These are phyloP conservation scores for Colletotrichum brevisporum DNA, from an alignment of 2,329 filamentous ascomycete genomes.

Conservation along the genomic window DNA sequence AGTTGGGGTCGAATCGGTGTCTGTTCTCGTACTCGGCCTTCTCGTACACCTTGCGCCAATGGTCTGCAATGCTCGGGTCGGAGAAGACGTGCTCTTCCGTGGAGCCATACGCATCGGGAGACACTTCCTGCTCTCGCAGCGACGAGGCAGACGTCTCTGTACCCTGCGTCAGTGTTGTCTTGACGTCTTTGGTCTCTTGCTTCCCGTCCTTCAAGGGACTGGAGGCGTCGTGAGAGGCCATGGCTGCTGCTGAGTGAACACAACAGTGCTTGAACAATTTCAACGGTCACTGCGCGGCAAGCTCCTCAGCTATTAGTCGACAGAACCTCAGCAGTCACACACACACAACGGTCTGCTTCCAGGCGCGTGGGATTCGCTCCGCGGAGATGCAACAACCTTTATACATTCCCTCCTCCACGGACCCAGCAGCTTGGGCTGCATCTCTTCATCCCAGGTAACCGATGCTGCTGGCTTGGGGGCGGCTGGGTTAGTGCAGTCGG, in stretches of 20 bases:
- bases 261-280: slow-evolving; percentile 10
- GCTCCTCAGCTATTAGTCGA: slow-evolving; percentile 1
- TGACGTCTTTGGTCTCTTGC: slow-evolving; percentile 29
- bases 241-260: slow-evolving; percentile 9
- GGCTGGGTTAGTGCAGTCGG: background rate
- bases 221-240: slow-evolving; percentile 13
- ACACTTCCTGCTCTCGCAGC: slow-evolving; percentile 13
- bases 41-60: slow-evolving; percentile 68
- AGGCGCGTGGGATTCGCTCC: slow-evolving; percentile 8
- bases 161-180: slow-evolving; percentile 17
- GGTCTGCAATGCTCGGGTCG: slow-evolving; percentile 65
- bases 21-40: slow-evolving; percentile 71
- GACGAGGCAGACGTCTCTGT: slow-evolving; percentile 33
- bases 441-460: background rate
- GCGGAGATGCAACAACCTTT: slow-evolving; percentile 37
- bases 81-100: slow-evolving; percentile 60
- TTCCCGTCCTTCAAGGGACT: slow-evolving; percentile 29
- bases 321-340: slow-evolving; percentile 12
- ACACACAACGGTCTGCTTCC: slow-evolving; percentile 9
- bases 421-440: slow-evolving; percentile 24
- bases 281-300: background rate
- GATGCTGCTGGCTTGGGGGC: background rate
- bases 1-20: slow-evolving; percentile 70
- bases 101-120: slow-evolving; percentile 47
- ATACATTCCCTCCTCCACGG: slow-evolving; percentile 20